These are phyloP conservation scores for Apodospora peruviana DNA, from an alignment of 495 filamentous ascomycete genomes.

Conservation along the genomic window DNA sequence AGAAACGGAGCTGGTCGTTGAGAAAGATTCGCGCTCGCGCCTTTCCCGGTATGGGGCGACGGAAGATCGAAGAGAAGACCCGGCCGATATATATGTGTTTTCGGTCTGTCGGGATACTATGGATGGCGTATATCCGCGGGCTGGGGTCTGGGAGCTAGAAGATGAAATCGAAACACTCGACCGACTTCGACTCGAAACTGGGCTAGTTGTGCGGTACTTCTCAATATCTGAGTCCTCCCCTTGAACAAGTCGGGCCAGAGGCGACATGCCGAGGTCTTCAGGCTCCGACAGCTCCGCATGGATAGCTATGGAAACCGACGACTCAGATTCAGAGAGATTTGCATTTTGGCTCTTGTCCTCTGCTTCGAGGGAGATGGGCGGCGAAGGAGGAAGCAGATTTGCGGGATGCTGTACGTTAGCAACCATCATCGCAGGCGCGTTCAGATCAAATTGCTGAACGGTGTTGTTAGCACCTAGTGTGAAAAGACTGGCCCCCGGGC, in stretches of 20 bases:
- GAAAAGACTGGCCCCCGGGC: constrained; percentile 85
- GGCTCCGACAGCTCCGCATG: constrained; percentile 55
- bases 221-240: constrained; percentile 48
- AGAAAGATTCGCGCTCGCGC: constrained; percentile 51
- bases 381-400: constrained; percentile 64
- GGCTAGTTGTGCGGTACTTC: constrained; percentile 55
- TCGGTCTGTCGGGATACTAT: constrained; percentile 47
- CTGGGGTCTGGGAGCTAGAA: constrained; percentile 36
- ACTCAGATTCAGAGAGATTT: constrained; percentile 39
- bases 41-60: constrained; percentile 31
- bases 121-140: constrained; percentile 36
- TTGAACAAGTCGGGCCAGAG: constrained; percentile 58
- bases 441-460: constrained; percentile 91
- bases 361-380: constrained; percentile 71
- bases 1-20: constrained; percentile 55
- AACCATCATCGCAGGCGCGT: constrained; percentile 67
- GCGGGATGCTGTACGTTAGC: constrained; percentile 80
- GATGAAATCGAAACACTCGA: constrained; percentile 57
- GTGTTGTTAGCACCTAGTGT: constrained; percentile 83
- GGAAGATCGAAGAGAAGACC: constrained; percentile 47
- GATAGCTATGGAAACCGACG: constrained; percentile 40
- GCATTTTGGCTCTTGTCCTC: constrained; percentile 37
- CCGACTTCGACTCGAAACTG: constrained; percentile 58
- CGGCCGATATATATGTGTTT: constrained; percentile 59
- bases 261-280: constrained; percentile 62